Percentiles rank a stretch among this genome's conserved stretches.
Conservation (phyloP, 176 grass and related monocot species). For the Carex pumila region DNA sequence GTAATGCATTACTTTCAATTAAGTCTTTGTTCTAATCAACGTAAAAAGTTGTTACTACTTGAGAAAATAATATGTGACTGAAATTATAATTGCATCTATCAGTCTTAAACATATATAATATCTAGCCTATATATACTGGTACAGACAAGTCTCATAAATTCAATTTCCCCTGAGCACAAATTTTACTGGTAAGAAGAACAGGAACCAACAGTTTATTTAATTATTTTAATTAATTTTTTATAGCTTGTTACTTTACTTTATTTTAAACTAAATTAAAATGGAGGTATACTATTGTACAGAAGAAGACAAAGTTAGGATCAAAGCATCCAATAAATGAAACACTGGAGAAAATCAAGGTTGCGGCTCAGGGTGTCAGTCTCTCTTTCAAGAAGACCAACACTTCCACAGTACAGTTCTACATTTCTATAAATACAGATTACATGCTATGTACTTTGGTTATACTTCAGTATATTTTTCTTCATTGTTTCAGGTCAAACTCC, state of each 20-base stretch:
- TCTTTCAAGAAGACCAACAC: slow-evolving; percentile 34
- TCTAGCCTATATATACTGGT: neutral
- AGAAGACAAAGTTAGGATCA: slow-evolving; percentile 67
- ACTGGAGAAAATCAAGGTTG: slow-evolving; percentile 48
- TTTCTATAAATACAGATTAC: neutral
- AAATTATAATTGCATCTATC: neutral
- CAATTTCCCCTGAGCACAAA: neutral
- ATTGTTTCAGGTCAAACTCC: slow-evolving; percentile 52
- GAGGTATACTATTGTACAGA: neutral
- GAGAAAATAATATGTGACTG: neutral
- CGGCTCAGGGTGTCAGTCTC: slow-evolving; percentile 38
- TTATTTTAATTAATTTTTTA: neutral
- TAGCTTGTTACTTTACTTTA: neutral
- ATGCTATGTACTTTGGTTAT: neutral
- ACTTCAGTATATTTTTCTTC: neutral
- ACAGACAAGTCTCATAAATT: neutral
- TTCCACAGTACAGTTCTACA: slow-evolving; percentile 31
- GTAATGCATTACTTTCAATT: neutral
- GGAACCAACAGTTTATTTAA: neutral
- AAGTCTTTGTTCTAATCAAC: neutral
- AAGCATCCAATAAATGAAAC: slow-evolving; percentile 48
- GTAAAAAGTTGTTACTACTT: neutral
- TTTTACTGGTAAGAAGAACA: no score
- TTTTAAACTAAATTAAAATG: neutral
- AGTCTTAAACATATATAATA: neutral